Evolutionary conservation across 805 yeast genomes (phyloP), one percentile per base, ranked within the genome.

Genomic region (Cyberlindnera euphorbiiphila): DNA sequence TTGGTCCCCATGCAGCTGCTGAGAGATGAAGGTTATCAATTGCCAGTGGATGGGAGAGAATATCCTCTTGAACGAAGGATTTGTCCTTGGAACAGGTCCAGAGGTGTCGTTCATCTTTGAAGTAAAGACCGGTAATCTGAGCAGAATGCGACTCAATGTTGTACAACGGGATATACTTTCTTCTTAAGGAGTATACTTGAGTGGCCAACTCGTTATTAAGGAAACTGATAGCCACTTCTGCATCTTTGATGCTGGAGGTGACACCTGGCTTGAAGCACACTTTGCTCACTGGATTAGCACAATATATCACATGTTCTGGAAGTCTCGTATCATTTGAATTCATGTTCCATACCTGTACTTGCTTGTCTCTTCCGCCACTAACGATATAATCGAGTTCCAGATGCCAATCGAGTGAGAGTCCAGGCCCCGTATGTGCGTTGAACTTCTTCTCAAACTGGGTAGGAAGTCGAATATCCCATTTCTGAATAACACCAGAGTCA

Each of bases 311-410:
- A 47, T 74, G 73, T 23, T 85, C 91, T 0, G 97, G 95, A 4
- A 62, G 53, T 31, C 69, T 39, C 42, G 51, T 14, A 37, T 53
- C 71, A 25, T 56, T 62, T 1, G 63, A 49, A 9, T 59, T 54
- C 71, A 77, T 64, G 51, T 74, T 81, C 91, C 94, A 86, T 4
- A 84, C 77, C 43, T 84, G 86, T 24, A 84, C 68, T 48, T 79
- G 81, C 36, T 83, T 81, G 60, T 93, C 98, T 51, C 97, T 71
- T 7, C 98, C 98, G 12, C 97, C 97, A 15, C 96, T 85, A 5
- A 81, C 80, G 15, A 93, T 73, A 51, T 81, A 85, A 45, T 89
- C 95, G 25, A 71, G 57, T 25, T 78, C 80, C 0, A 94, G 95
- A 54, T 89, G 96, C 80, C 95, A 88, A 51, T 86, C 88, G 5